phyloP scores from a whole-genome alignment of 2,329 filamentous ascomycete species.

The Grosmannia serpens region DNA sequence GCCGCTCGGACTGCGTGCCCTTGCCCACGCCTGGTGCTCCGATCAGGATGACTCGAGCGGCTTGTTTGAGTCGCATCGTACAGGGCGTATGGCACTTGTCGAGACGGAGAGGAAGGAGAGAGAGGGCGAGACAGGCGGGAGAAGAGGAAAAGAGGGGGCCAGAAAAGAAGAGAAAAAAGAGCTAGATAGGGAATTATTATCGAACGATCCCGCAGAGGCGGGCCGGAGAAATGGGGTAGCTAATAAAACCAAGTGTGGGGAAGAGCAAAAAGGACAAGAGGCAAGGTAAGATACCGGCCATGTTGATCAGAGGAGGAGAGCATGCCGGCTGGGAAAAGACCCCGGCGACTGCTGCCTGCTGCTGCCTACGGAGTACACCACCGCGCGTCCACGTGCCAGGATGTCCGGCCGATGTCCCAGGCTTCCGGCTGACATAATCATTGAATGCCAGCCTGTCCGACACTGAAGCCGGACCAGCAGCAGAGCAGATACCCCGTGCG shows the following conservation, averaged over 20 bases:
- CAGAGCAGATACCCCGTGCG: too few relatives aligned
- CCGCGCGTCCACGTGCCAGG: too few relatives aligned
- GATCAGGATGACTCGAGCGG: slow-evolving; percentile 87
- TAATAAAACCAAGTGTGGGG: neutral
- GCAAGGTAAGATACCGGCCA: neutral
- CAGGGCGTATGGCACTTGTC: neutral
- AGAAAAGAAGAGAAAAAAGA: neutral
- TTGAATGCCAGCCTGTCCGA: too few relatives aligned
- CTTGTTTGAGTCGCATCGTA: slow-evolving; percentile 58
- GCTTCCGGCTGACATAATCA: too few relatives aligned
- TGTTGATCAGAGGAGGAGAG: too few relatives aligned
- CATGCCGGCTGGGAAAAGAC: too few relatives aligned
- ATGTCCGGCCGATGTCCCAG: too few relatives aligned
- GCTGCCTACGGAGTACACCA: too few relatives aligned
- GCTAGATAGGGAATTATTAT: neutral
- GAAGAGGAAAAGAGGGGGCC: neutral
- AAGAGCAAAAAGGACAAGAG: neutral
- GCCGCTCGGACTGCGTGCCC: slow-evolving; percentile 84
- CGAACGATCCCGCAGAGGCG: neutral
- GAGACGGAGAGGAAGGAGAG: neutral
- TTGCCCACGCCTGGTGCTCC: slow-evolving; percentile 96
- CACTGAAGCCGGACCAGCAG: too few relatives aligned
- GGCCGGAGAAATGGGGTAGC: slow-evolving; percentile 2
- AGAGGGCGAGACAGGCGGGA: neutral
- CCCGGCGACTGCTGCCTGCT: too few relatives aligned